A percentile compares a stretch with the other conserved stretches of the same genome.
phyloP scores from a whole-genome alignment of 768 basidiomycete genomes.

The Rhodotorula paludigena region DNA sequence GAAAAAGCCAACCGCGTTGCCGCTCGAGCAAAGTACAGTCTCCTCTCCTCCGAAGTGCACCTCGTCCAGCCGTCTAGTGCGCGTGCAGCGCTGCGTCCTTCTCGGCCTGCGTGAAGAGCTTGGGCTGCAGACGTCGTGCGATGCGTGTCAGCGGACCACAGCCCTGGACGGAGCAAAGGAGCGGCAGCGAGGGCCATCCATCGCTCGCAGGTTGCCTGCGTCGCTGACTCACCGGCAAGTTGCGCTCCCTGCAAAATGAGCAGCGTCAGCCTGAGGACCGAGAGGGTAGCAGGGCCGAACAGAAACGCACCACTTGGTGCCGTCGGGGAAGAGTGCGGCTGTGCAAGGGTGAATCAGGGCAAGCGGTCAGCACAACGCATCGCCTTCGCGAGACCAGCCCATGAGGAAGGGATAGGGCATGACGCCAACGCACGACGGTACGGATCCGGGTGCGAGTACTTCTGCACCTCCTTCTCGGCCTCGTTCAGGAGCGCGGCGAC shows the following conservation, averaged over 20 bases:
- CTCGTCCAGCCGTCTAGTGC: too few species aligned
- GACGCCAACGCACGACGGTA: slow-evolving; percentile 71
- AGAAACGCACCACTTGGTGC: slow-evolving; percentile 82
- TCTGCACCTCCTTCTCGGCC: slow-evolving; percentile 39
- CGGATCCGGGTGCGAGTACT: slow-evolving; percentile 74
- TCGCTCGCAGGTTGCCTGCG: too few species aligned
- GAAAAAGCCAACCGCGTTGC: too few species aligned
- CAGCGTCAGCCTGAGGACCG: not conserved
- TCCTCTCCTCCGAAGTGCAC: too few species aligned
- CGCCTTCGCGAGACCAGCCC: slow-evolving; percentile 1
- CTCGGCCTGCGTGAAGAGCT: slow-evolving; percentile 42
- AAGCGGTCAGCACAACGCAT: too few species aligned
- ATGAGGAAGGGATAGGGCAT: too few species aligned
- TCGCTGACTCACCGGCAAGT: slow-evolving; percentile 47
- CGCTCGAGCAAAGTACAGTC: too few species aligned
- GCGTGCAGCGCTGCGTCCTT: slow-evolving; percentile 41
- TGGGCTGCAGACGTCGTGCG: slow-evolving; percentile 29
- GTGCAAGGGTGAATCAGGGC: not conserved
- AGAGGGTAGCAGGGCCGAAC: not conserved
- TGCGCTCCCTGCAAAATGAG: slow-evolving; percentile 46
- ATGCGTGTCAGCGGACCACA: too few species aligned
- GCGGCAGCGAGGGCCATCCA: too few species aligned
- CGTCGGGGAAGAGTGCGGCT: slow-evolving; percentile 80
- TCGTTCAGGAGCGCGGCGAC: slow-evolving; percentile 38
- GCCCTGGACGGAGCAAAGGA: too few species aligned